These are phyloP conservation scores for Apiospora phragmitis DNA, from an alignment of 2,329 filamentous ascomycete genomes.

Conservation along the genomic window DNA sequence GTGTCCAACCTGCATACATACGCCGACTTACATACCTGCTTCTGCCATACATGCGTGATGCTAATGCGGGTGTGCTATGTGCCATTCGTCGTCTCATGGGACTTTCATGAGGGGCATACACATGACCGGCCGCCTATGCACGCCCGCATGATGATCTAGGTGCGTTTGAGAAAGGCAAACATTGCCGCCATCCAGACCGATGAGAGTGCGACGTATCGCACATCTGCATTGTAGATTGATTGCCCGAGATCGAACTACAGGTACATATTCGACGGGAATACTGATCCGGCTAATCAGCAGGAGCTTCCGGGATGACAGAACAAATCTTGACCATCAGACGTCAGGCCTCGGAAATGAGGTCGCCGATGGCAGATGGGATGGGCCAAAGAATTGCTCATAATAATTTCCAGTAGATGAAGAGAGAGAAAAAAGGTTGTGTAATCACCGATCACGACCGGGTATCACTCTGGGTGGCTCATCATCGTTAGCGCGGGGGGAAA, in stretches of 20 bases:
- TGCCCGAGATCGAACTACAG: not conserved
- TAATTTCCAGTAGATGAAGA: constrained; percentile 2
- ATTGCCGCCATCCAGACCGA: not conserved
- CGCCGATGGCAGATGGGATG: not conserved
- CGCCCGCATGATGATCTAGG: not conserved
- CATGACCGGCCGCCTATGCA: not conserved
- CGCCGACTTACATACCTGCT: not conserved
- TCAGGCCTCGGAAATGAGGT: not conserved
- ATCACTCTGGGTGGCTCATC: not conserved
- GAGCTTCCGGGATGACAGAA: not conserved
- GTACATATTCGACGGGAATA: not conserved
- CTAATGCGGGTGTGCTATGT: not conserved
- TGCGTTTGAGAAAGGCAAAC: not conserved
- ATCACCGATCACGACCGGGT: not conserved
- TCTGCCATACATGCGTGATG: not conserved
- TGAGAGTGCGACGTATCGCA: not conserved
- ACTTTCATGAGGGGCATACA: not conserved
- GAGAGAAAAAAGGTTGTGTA: not conserved
- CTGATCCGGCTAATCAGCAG: not conserved
- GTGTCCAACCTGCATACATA: constrained; percentile 1
- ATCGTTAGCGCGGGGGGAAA: not conserved
- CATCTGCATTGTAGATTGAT: not conserved
- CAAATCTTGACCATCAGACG: not conserved
- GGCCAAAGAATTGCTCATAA: not conserved
- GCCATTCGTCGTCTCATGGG: not conserved